A percentile compares a stretch with the other conserved stretches of the same genome.
phyloP scores from a whole-genome alignment of 164 flowering plant genomes.

The Macadamia integrifolia region DNA sequence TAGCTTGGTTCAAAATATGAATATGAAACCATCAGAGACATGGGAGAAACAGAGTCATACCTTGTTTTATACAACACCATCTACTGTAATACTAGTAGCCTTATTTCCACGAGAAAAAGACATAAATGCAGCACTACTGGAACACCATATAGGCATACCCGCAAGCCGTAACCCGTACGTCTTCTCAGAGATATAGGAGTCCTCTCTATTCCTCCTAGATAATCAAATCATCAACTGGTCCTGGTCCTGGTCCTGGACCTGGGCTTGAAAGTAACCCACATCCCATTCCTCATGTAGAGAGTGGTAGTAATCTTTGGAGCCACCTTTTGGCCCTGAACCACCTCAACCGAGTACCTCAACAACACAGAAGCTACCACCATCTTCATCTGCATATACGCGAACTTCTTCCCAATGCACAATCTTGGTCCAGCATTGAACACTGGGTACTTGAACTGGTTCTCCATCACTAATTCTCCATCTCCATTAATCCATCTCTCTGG shows the following conservation, averaged over 20 bases:
- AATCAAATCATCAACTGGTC: too few species aligned
- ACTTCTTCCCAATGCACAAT: constrained; percentile 52
- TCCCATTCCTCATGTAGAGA: constrained; percentile 52
- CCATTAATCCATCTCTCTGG: constrained; percentile 63
- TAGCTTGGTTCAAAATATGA: too few species aligned
- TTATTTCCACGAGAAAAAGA: too few species aligned
- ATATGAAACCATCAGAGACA: too few species aligned
- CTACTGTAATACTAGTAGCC: too few species aligned
- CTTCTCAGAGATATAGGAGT: too few species aligned
- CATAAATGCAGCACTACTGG: too few species aligned
- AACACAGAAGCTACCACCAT: constrained; percentile 56
- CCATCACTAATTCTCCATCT: constrained; percentile 36
- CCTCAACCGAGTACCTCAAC: constrained; percentile 35
- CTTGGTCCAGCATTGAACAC: constrained; percentile 63
- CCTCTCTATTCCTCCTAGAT: too few species aligned
- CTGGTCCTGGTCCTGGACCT: background rate
- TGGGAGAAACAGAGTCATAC: too few species aligned
- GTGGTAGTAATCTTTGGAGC: constrained; percentile 47
- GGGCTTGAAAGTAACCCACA: constrained; percentile 33
- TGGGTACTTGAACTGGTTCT: constrained; percentile 40
- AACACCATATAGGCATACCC: too few species aligned
- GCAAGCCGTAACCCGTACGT: too few species aligned
- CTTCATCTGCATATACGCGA: constrained; percentile 69
- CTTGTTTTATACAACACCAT: too few species aligned
- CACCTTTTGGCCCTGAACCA: constrained; percentile 32